Conservation (phyloP, 1,284 basidiomycete species). For the Papiliotrema fonsecae region DNA sequence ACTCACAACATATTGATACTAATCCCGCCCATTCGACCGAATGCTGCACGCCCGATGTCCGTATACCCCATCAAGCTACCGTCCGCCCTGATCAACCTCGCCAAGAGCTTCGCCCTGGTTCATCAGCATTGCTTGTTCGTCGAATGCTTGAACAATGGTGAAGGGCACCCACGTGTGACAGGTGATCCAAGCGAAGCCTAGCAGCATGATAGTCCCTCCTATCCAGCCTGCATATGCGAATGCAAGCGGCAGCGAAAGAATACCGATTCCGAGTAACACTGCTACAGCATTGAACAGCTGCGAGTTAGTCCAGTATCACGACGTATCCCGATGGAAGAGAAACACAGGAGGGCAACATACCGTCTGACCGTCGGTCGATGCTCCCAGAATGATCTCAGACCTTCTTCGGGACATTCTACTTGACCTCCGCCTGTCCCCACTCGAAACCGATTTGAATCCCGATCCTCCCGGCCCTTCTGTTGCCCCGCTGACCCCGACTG, state of each 20-base stretch:
- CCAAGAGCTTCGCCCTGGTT: conserved; percentile 78
- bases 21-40: conserved; percentile 63
- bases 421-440: conserved; percentile 4
- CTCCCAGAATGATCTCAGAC: conserved; percentile 48
- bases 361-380: conserved; percentile 69
- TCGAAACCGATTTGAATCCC: conserved; percentile 20
- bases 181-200: conserved; percentile 72
- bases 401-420: conserved; percentile 42
- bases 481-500: neutral
- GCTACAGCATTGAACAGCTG: conserved; percentile 88
- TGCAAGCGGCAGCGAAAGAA: conserved; percentile 82
- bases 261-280: conserved; percentile 79
- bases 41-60: conserved; percentile 82
- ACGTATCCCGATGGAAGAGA: neutral
- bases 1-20: conserved; percentile 41
- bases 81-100: conserved; percentile 66
- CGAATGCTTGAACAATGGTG: neutral
- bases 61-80: conserved; percentile 71
- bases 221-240: conserved; percentile 85
- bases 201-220: conserved; percentile 65
- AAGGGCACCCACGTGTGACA: conserved; percentile 71
- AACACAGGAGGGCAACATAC: conserved; percentile 51
- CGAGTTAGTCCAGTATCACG: neutral
- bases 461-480: conserved; percentile 6
- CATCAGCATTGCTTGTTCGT: neutral